These are phyloP conservation scores for Naganishia vishniacii DNA, from an alignment of 768 basidiomycete genomes.

Conservation along the genomic window DNA sequence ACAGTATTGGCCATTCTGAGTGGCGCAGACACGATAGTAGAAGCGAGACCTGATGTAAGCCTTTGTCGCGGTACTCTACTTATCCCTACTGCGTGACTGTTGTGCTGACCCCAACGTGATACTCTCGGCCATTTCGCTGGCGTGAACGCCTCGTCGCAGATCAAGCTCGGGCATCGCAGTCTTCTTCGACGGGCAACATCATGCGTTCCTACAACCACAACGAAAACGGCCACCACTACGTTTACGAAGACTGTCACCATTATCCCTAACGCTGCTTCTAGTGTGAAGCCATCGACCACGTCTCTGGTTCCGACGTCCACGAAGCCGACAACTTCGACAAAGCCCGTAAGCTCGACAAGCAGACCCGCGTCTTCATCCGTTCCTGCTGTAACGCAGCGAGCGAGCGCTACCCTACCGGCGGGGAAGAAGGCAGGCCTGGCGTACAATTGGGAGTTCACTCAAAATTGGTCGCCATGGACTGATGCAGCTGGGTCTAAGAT, in stretches of 20 bases:
- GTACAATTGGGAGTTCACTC: constrained; percentile 18
- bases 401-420: background rate
- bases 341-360: no score
- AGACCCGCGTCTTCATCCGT: no score
- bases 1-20: constrained; percentile 4
- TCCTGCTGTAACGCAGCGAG: background rate
- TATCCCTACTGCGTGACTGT: no score
- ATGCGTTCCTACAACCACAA: background rate
- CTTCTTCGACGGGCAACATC: background rate
- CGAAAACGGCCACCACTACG: background rate
- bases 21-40: background rate
- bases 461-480: constrained; percentile 18
- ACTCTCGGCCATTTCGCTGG: no score
- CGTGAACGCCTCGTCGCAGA: background rate
- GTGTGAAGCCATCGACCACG: no score
- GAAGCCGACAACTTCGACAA: background rate
- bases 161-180: background rate
- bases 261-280: background rate
- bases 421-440: constrained; percentile 14
- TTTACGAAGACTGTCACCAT: constrained; percentile 9
- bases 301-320: background rate
- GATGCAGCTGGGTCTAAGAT: background rate
- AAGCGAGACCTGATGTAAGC: constrained; percentile 18
- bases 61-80: no score
- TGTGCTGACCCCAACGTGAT: no score